Evolutionary conservation across 2,329 filamentous ascomycete genomes (phyloP), one percentile per base, ranked within the genome.

Genomic region (Tolypocladium capitatum): DNA sequence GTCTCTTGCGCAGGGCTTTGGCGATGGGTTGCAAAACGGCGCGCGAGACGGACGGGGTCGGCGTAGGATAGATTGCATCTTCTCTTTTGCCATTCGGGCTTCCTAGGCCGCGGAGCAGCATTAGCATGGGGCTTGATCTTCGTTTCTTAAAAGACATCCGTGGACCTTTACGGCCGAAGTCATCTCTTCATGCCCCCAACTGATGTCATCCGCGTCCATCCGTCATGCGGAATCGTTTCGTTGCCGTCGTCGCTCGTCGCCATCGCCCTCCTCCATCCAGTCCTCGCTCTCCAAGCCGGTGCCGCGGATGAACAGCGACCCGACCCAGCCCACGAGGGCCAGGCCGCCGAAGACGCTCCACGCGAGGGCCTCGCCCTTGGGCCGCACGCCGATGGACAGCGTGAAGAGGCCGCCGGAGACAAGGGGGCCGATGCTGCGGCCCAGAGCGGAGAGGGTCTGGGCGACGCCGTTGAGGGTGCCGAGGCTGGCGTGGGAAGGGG

Each of bases 401-500:
- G 87, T 87, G 63, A 94, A 98, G 0, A 98, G 71, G 0, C 82
- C 82, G 0, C 92, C 92, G 0, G 89, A 92, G 0, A 94, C 70
- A 54, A 97, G 90, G 0, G 92, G 92, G 0, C 92, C 92, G 0
- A 88, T 77, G 40, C 90, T 89, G 50, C 92, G 81, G 9, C 92
- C 92, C 0, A 86, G 87, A 0, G 92, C 92, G 0, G 88, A 94
- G 0, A 98, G 78, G 0, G 89, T 95, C 65, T 98, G 92, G 0
- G 92, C 92, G 31, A 97, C 76, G 10, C 92, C 92, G 59, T 98
- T 96, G 27, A 98, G 74, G 0, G 87, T 89, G 3, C 92, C 92
- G 0, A 98, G 76, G 0, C 86, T 89, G 5, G 84, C 81, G 63
- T 91, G 79, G 8, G 90, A 88, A 0, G 89, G 86, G 0, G 89